phyloP scores from a whole-genome alignment of 2,329 filamentous ascomycete species.

The Raffaelea arxii region DNA sequence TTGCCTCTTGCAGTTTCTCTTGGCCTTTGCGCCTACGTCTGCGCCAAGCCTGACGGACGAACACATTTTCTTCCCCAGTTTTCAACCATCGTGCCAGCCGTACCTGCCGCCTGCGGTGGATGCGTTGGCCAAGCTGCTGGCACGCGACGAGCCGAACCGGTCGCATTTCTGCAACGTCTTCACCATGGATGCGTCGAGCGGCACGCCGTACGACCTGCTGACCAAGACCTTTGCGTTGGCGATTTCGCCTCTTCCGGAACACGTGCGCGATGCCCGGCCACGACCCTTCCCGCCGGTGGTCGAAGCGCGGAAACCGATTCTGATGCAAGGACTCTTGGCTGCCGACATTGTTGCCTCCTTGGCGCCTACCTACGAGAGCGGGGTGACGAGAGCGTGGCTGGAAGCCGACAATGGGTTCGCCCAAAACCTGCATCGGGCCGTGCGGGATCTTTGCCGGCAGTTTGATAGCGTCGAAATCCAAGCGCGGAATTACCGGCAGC shows the following conservation, averaged over 20 bases:
- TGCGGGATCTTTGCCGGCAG: slow-evolving; percentile 60
- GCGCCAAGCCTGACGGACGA: slow-evolving; percentile 48
- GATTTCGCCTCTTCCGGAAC: slow-evolving; percentile 74
- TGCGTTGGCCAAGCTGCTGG: slow-evolving; percentile 80
- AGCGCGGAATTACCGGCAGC: slow-evolving; percentile 19
- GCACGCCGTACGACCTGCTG: slow-evolving; percentile 65
- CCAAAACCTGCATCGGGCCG: slow-evolving; percentile 65
- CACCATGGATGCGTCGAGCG: slow-evolving; percentile 54
- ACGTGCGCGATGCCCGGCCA: slow-evolving; percentile 37
- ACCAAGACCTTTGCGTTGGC: slow-evolving; percentile 81
- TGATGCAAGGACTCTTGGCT: slow-evolving; percentile 86
- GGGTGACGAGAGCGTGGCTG: slow-evolving; percentile 71
- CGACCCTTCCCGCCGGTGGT: slow-evolving; percentile 56
- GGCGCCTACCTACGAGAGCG: slow-evolving; percentile 51
- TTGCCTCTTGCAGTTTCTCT: slow-evolving; percentile 76
- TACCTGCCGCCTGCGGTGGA: slow-evolving; percentile 89
- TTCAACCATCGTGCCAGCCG: slow-evolving; percentile 70
- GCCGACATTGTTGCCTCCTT: slow-evolving; percentile 80
- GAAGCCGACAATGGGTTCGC: slow-evolving; percentile 76
- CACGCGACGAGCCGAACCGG: slow-evolving; percentile 87
- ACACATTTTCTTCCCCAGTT: slow-evolving; percentile 66
- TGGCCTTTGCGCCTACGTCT: slow-evolving; percentile 80
- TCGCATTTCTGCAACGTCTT: slow-evolving; percentile 78
- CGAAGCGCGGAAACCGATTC: slow-evolving; percentile 74
- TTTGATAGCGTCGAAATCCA: slow-evolving; percentile 30